phyloP scores from a whole-genome alignment of 768 basidiomycete species.

The Suillus americanus region DNA sequence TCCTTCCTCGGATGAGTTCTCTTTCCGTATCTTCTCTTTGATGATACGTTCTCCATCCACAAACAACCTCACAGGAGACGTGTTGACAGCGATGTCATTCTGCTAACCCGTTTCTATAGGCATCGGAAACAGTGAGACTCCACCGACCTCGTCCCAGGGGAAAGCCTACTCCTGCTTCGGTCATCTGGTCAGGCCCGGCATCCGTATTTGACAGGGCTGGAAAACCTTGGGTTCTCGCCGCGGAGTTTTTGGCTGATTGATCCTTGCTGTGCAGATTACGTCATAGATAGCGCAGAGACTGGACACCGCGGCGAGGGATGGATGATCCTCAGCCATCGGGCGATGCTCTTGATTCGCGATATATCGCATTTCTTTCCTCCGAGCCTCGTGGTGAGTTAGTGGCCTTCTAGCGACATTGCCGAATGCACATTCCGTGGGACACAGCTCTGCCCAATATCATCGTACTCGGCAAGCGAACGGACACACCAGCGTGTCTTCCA shows the following conservation, averaged over 20 bases:
- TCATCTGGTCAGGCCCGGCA: conserved; percentile 16
- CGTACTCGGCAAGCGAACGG: not conserved
- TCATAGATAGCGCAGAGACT: not conserved
- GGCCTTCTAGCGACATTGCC: not conserved
- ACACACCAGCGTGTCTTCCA: not conserved
- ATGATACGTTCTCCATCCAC: conserved; percentile 68
- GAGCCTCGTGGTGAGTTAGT: not conserved
- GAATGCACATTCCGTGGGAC: not conserved
- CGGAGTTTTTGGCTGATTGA: not conserved
- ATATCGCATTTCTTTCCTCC: not conserved
- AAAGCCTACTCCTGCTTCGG: conserved; percentile 36
- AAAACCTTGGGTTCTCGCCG: conserved; percentile 5
- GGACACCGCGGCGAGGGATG: not conserved
- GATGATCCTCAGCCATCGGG: not conserved
- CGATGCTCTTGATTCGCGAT: not conserved
- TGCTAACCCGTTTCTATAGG: conserved; percentile 21
- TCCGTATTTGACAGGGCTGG: conserved; percentile 21
- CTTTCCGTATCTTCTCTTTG: conserved; percentile 58
- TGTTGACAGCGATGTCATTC: conserved; percentile 57
- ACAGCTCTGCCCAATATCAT: not conserved
- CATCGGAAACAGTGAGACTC: conserved; percentile 39
- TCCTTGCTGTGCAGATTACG: not conserved
- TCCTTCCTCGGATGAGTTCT: conserved; percentile 59
- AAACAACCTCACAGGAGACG: conserved; percentile 42
- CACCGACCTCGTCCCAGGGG: conserved; percentile 45